Base-by-base conservation (phyloP, 1,139 yeast species). In the Lodderomyces metapsilosis region DNA sequence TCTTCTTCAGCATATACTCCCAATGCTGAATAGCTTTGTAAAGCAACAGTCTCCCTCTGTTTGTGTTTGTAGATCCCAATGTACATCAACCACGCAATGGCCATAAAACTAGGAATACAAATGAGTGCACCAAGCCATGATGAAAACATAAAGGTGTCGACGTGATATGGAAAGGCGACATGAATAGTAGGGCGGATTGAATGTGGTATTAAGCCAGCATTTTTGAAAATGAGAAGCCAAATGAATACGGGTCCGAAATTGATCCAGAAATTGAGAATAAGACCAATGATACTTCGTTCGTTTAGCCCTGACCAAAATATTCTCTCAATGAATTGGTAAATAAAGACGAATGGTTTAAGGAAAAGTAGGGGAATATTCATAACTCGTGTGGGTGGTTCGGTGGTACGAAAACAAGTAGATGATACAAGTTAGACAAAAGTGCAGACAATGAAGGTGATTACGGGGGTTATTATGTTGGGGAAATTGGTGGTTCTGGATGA, bases 151-250 rank as follows among this genome's bases (percentile, higher is more conserved):
- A 56, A 59, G n/a, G 52, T 47, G 49, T 78, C 84, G 33, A 66
- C 43, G 36, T 65, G 57, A 47, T 62, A 67, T 9, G 76, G 70
- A 18, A 78, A 54, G 43, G 69, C 61, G 39, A 77, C 82, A 49
- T 75, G 74, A 40, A 83, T 82, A 1, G 52, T 49, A 0, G 88
- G 89, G 44, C 88, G 66, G 46, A 74, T 65, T 5, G 62, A 61
- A 17, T 65, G 69, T 3, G 88, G 88, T 16, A 83, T 80, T 9
- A 69, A 43, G 4, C 79, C 79, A 2, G 87, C 85, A 51, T 81
- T 73, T 53, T 80, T 78, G 61, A 82, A 83, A 13, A 80, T 70
- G 39, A 63, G 46, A 36, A 82, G 59, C 88, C 88, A 82, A 23
- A 72, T 50, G 37, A 78, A 63, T 2, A 82, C 71, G 0, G 82